These are phyloP conservation scores for Ochetophila trinervis DNA, from an alignment of 306 rosid species.

Conservation along the genomic window DNA sequence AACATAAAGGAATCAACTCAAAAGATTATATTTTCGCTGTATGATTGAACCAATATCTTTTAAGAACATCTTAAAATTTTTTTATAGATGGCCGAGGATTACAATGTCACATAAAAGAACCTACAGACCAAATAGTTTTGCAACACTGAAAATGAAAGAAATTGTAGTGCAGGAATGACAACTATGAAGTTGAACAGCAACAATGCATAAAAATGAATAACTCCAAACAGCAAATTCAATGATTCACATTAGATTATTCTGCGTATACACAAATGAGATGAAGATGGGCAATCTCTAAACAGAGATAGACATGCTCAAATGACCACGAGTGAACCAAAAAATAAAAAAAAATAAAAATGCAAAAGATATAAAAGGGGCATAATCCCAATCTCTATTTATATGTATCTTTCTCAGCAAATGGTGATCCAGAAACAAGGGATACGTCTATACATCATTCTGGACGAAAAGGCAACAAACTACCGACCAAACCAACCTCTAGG, in stretches of 20 bases:
- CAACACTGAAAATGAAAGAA: neutral
- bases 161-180: neutral
- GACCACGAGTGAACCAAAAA: constrained; percentile 26
- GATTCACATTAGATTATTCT: constrained; percentile 40
- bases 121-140: too few relatives aligned
- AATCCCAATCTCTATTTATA: constrained; percentile 19
- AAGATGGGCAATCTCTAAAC: constrained; percentile 15
- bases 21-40: too few relatives aligned
- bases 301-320: constrained; percentile 26
- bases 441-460: constrained; percentile 41
- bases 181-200: neutral
- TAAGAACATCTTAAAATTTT: too few relatives aligned
- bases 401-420: constrained; percentile 21
- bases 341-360: constrained; percentile 8
- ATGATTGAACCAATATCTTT: too few relatives aligned
- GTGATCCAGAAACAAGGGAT: constrained; percentile 27
- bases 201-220: neutral
- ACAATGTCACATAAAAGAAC: too few relatives aligned
- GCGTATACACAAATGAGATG: constrained; percentile 44
- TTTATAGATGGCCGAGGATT: too few relatives aligned
- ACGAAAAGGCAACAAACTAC: constrained; percentile 32
- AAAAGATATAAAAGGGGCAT: constrained; percentile 18
- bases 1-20: too few relatives aligned
- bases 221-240: constrained; percentile 1
- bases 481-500: constrained; percentile 80